These are phyloP conservation scores for Misopates orontium DNA, from an alignment of 257 asterid genomes.

Conservation along the genomic window DNA sequence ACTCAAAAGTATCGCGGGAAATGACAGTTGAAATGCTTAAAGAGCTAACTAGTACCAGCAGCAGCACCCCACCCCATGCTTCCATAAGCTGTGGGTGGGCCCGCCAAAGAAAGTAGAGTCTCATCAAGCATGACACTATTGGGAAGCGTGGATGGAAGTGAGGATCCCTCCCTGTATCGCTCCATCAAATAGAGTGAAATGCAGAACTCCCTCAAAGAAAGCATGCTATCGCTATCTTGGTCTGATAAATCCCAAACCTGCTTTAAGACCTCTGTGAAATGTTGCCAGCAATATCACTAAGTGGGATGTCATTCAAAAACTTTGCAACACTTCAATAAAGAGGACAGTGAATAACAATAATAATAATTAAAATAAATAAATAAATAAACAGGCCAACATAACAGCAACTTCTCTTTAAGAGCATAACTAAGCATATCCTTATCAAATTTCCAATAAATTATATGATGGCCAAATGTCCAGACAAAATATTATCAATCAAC, in stretches of 20 bases:
- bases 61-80: conserved; percentile 59
- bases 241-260: conserved; percentile 98
- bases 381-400: conserved; percentile 1
- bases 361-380: not conserved
- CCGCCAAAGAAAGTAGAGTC: conserved; percentile 68
- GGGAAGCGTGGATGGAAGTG: conserved; percentile 77
- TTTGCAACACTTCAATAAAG: conserved; percentile 4
- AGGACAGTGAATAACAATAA: no score
- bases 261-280: conserved; percentile 84
- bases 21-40: conserved; percentile 20
- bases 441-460: not conserved
- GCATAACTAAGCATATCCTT: conserved; percentile 5
- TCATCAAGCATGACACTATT: conserved; percentile 87
- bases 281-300: conserved; percentile 27
- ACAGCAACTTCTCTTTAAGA: conserved; percentile 19
- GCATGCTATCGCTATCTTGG: conserved; percentile 96
- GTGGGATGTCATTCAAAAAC: conserved; percentile 29
- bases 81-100: conserved; percentile 79
- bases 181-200: conserved; percentile 90
- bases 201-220: conserved; percentile 91
- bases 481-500: not conserved
- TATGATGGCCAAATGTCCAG: conserved; percentile 1
- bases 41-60: conserved; percentile 54
- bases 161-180: conserved; percentile 80
- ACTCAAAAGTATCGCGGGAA: conserved; percentile 16